Evolutionary conservation across 1,139 yeast species (phyloP).

Genomic region (Lodderomyces orthopsilosis): DNA sequence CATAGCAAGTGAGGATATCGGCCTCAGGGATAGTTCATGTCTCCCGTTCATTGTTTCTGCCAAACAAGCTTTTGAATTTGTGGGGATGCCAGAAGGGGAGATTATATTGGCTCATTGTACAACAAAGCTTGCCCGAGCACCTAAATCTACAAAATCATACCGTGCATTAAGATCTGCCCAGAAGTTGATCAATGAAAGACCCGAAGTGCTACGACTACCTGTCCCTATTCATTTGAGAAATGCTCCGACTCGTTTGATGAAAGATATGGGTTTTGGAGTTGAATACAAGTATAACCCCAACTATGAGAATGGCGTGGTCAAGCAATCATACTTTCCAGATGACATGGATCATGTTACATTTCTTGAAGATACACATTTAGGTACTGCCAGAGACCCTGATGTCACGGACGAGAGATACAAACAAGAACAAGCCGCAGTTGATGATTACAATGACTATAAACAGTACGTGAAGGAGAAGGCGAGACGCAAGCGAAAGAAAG

Average conservation of each 20-base stretch:
- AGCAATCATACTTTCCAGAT: conserved; percentile 68
- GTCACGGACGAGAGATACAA: conserved; percentile 23
- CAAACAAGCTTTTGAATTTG: conserved; percentile 81
- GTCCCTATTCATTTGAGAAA: conserved; percentile 84
- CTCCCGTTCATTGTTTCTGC: conserved; percentile 85
- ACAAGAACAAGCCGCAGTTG: conserved; percentile 21
- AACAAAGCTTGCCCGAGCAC: conserved; percentile 79
- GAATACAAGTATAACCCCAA: conserved; percentile 88
- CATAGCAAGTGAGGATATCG: conserved; percentile 90
- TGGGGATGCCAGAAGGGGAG: conserved; percentile 98
- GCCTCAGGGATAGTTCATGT: conserved; percentile 76
- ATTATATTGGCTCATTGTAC: conserved; percentile 89
- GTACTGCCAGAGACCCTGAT: conserved; percentile 25
- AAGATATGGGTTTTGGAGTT: conserved; percentile 79
- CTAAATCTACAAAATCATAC: conserved; percentile 82
- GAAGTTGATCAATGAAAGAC: conserved; percentile 52
- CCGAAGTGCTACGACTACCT: conserved; percentile 60
- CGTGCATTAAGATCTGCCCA: conserved; percentile 73
- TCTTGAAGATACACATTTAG: conserved; percentile 39
- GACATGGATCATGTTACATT: conserved; percentile 37
- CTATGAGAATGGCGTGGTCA: conserved; percentile 65
- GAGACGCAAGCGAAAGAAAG: background rate
- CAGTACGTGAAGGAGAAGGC: conserved; percentile 8
- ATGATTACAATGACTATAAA: conserved; percentile 30
- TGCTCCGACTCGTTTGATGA: conserved; percentile 91